Base-by-base conservation (phyloP, 2,329 filamentous ascomycete genomes). In the Periconia digitata region DNA sequence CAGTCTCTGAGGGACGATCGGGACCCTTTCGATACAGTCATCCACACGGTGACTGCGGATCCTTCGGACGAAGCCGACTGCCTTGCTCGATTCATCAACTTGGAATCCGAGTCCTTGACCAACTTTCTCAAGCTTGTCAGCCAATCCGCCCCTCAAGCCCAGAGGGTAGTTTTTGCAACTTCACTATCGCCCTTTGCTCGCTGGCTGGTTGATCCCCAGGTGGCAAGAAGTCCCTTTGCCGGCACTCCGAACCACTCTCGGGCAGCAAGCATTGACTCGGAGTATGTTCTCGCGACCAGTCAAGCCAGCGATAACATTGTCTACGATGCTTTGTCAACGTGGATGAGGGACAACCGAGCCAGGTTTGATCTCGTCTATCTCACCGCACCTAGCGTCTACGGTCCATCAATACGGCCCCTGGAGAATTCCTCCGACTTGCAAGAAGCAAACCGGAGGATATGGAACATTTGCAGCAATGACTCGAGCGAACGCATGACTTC, bases 291-390 rank as follows among this genome's bases (percentile, higher is more conserved):
- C 20, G 59, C 59, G 13, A 56, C 63, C 8, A 62, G 59, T 42
- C 55, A 56, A 45, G 61, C 63, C 15, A 58, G 62, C 37, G 55
- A 60, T 29, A 64, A 62, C 39, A 58, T 63, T 24, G 51, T 65
- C 6, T 47, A 59, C 41, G 58, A 62, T 18, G 54, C 57, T 10
- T 32, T 62, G 5, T 53, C 46, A 47, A 58, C 49, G 35, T 66
- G 59, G 58, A 46, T 51, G 32, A 52, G 49, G 32, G 51, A 58
- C 10, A 50, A 53, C 8, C 47, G 43, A 8, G 50, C 54, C 40
- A 46, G 21, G n/a, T 66, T 67, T 45, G 62, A 65, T 44, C 42
- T 65, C 3, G 57, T 59, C 22, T 54, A 55, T 24, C 43, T 65
- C 29, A 58, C 59, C 13, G 57, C 61, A 15, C 62, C 63, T 8